A percentile compares a stretch with the other conserved stretches of the same genome.
These are phyloP conservation scores for Rubus idaeus DNA, from an alignment of 306 rosid genomes.

Conservation along the genomic window DNA sequence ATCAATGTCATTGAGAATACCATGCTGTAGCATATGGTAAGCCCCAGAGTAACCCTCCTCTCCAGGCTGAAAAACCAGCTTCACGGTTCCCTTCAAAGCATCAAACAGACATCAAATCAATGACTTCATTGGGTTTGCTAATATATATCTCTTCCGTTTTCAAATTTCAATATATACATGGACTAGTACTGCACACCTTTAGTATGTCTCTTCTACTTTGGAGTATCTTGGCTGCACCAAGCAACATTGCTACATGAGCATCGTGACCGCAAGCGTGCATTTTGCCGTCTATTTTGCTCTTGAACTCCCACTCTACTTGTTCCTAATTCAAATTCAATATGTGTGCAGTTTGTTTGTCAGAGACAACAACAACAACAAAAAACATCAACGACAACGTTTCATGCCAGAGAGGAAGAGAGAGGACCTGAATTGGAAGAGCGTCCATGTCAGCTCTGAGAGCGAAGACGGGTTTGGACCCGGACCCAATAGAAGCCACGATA, in stretches of 20 bases:
- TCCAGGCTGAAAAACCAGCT: slow-evolving; percentile 47
- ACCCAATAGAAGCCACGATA: slow-evolving; percentile 37
- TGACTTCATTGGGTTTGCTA: neutral
- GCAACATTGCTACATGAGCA: slow-evolving; percentile 44
- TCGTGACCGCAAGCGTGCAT: slow-evolving; percentile 47
- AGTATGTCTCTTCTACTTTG: slow-evolving; percentile 26
- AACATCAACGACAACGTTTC: neutral
- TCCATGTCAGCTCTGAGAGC: slow-evolving; percentile 54
- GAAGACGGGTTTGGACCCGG: slow-evolving; percentile 36
- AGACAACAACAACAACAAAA: neutral
- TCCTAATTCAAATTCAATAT: slow-evolving; percentile 24
- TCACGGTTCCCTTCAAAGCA: slow-evolving; percentile 40
- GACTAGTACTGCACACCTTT: slow-evolving; percentile 1
- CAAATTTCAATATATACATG: too few species aligned
- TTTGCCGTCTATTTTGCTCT: slow-evolving; percentile 39
- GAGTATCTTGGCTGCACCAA: slow-evolving; percentile 46
- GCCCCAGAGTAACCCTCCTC: slow-evolving; percentile 49
- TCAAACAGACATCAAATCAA: neutral
- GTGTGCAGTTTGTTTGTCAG: neutral
- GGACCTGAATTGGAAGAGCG: slow-evolving; percentile 41
- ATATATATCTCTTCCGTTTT: too few species aligned
- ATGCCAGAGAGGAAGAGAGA: neutral
- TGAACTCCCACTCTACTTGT: slow-evolving; percentile 41
- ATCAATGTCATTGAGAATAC: slow-evolving; percentile 25
- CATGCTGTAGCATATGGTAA: slow-evolving; percentile 37